These are phyloP conservation scores for Colletotrichum orbiculare DNA, from an alignment of 2,329 filamentous ascomycete species.

Conservation along the genomic window DNA sequence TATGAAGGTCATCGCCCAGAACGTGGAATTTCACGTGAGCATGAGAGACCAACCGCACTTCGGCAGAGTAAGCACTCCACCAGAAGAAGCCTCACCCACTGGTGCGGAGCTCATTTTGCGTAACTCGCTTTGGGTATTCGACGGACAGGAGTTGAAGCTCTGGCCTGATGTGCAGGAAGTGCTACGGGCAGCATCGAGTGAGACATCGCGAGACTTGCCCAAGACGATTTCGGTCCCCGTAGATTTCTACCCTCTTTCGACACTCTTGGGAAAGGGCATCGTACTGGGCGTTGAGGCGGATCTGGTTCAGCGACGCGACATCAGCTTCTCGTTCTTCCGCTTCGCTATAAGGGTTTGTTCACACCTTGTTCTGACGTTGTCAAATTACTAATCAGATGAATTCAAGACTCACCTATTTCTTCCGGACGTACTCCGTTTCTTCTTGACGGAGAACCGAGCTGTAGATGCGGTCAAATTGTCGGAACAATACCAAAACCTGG, in stretches of 20 bases:
- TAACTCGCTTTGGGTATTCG: constrained; percentile 95
- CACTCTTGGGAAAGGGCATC: constrained; percentile 89
- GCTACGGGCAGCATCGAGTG: constrained; percentile 74
- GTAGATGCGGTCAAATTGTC: constrained; percentile 84
- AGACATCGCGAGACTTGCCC: constrained; percentile 76
- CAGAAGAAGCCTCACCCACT: constrained; percentile 11
- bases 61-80: constrained; percentile 44
- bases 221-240: constrained; percentile 80
- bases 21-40: constrained; percentile 93
- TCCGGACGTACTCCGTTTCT: constrained; percentile 84
- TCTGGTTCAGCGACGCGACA: constrained; percentile 90
- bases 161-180: constrained; percentile 93
- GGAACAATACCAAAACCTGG: constrained; percentile 85
- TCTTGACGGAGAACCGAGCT: constrained; percentile 81
- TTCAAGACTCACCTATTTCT: constrained; percentile 89
- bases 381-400: constrained; percentile 64
- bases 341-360: constrained; percentile 86
- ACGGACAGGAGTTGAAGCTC: constrained; percentile 84
- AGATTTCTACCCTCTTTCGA: constrained; percentile 96
- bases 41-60: constrained; percentile 82
- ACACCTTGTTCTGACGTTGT: constrained; percentile 84
- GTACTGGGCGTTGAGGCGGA: constrained; percentile 92
- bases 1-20: constrained; percentile 96
- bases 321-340: constrained; percentile 89
- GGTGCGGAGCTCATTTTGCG: constrained; percentile 58